Evolutionary conservation across 1,284 basidiomycete species (phyloP).

Genomic region (Mycosarcoma mackinlayi): DNA sequence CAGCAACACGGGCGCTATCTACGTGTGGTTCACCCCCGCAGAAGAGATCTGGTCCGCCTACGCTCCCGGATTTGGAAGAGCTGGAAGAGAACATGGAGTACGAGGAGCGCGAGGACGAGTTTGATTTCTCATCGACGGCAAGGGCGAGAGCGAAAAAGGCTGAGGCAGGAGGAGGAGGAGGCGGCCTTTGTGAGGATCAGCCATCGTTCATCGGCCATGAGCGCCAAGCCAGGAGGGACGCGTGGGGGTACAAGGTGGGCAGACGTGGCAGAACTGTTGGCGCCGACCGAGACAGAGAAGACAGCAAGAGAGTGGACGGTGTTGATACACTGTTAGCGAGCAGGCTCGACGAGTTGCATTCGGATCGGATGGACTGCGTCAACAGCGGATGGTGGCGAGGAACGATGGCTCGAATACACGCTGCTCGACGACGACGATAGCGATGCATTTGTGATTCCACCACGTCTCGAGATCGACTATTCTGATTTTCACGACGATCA

Average conservation of each 20-base stretch:
- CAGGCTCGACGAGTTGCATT: neutral
- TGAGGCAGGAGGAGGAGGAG: constrained; percentile 60
- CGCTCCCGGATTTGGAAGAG: constrained; percentile 97
- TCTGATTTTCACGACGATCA: constrained; percentile 43
- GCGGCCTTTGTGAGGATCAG: constrained; percentile 19
- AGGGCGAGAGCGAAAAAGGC: constrained; percentile 39
- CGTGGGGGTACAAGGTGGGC: neutral
- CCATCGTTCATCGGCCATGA: no score
- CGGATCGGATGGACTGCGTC: constrained; percentile 4
- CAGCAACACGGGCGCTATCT: constrained; percentile 72
- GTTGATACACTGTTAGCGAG: neutral
- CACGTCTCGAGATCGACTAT: constrained; percentile 52
- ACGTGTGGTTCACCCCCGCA: constrained; percentile 73
- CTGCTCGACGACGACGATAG: constrained; percentile 51
- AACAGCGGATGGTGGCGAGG: neutral
- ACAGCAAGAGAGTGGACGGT: neutral
- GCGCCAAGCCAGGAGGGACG: no score
- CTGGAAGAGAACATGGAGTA: constrained; percentile 98
- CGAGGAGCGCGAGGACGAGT: constrained; percentile 95
- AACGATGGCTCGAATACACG: constrained; percentile 11
- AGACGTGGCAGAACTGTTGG: neutral
- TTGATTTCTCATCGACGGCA: constrained; percentile 74
- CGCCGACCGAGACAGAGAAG: neutral
- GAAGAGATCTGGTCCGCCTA: constrained; percentile 94
- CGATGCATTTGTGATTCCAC: constrained; percentile 54